Evolutionary conservation across 768 basidiomycete genomes (phyloP), one percentile per base, ranked within the genome.

Genomic region (Panaeolus cyanescens): DNA sequence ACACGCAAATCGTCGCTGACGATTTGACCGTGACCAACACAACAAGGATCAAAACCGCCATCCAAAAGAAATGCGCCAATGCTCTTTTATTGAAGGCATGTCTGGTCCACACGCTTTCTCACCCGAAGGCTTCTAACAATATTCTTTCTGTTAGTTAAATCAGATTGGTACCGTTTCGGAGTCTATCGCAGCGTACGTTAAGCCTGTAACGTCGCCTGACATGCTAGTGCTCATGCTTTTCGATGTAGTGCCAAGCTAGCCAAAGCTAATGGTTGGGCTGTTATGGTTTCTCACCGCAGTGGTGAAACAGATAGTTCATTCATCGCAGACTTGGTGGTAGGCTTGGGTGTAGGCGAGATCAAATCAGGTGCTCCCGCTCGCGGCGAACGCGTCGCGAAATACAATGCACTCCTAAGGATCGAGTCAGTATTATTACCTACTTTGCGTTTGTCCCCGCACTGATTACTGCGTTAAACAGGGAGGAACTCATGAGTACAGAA

Each of bases 1-100:
- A 84, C 22, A 90, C 95, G 74, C 95, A 96, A 80, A 90, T 96
- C 65, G 93, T 96, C 64, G 93, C 93, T 70, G 96, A 99, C 70
- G 97, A 99, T 75, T 77, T 99, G 80, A 96, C 95, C 13, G 97
- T 99, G 68, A 99, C 97, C 71, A 99, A 99, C 86, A 92, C 95
- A 33, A 77, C 88, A 63, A 89, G 97, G 63, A 98, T 99, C 88
- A 93, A 93, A 86, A 96, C 93, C 34, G 97, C 97, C 68, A 97
- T 99, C 65, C 92, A 98, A 82, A 97, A 96, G 89, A 98, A 97
- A 86, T 93, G 96, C 32, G 98, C 96, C 88, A 99, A 99, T 72
- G 96, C 93, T 73, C 86, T 99, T 37, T 86, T 99, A 64, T 88
- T 99, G 78, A 99, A 99, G 90, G 85, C 81, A 55, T 10, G 2